Evolutionary conservation across 1,139 yeast genomes (phyloP).

Genomic region (Meyerozyma elateridarum): DNA sequence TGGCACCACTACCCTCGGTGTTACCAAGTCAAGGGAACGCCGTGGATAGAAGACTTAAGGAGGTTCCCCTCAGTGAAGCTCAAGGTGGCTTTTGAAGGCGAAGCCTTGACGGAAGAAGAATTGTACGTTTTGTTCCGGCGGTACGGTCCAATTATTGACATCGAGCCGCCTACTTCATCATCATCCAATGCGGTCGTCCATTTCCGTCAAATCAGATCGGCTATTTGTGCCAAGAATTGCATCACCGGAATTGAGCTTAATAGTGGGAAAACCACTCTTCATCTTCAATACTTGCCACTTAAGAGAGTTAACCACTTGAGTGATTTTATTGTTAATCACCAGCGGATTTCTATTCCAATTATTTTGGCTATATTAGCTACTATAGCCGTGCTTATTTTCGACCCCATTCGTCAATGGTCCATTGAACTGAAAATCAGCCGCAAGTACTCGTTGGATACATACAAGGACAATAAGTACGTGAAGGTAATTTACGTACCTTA

Average conservation of each 20-base stretch:
- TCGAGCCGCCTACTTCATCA: constrained; percentile 43
- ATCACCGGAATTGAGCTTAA: constrained; percentile 68
- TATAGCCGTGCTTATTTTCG: constrained; percentile 79
- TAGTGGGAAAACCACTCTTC: constrained; percentile 53
- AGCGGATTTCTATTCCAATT: constrained; percentile 70
- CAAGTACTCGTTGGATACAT: constrained; percentile 30
- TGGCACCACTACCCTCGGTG: constrained; percentile 36
- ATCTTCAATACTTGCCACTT: constrained; percentile 64
- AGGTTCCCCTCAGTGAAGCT: constrained; percentile 65
- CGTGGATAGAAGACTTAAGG: constrained; percentile 93
- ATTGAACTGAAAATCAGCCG: constrained; percentile 69
- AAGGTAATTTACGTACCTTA: constrained; percentile 26
- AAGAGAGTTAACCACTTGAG: constrained; percentile 48
- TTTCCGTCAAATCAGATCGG: constrained; percentile 57
- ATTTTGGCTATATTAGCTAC: constrained; percentile 52
- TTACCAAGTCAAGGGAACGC: constrained; percentile 80
- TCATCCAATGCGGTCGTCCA: constrained; percentile 46
- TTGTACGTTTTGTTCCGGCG: constrained; percentile 77
- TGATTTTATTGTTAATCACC: constrained; percentile 65
- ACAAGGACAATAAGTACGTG: constrained; percentile 27
- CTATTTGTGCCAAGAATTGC: constrained; percentile 88
- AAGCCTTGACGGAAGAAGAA: constrained; percentile 74
- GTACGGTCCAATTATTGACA: constrained; percentile 79
- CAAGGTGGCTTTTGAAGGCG: constrained; percentile 70
- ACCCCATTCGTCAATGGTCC: constrained; percentile 84